A percentile compares a stretch with the other conserved stretches of the same genome.
These are phyloP conservation scores for Pseudogymnoascus sp. DNA, from an alignment of 2,329 filamentous ascomycete species.

Conservation along the genomic window DNA sequence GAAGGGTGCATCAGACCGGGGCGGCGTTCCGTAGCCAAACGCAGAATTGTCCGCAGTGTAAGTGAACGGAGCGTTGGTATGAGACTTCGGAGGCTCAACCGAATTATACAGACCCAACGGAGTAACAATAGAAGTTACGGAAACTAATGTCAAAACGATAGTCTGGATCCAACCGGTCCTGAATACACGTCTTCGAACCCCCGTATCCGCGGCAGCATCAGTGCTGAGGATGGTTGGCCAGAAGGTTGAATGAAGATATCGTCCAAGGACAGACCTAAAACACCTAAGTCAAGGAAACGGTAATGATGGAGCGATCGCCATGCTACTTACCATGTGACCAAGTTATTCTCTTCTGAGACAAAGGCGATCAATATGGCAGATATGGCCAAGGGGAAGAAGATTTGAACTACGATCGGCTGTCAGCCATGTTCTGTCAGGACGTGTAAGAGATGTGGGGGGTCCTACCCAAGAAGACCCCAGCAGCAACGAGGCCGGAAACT, in stretches of 20 bases:
- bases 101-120: conserved; percentile 39
- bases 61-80: conserved; percentile 25
- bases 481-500: conserved; percentile 34
- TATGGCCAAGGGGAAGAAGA: conserved; percentile 31
- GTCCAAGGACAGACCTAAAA: conserved; percentile 30
- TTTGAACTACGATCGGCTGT: conserved; percentile 27
- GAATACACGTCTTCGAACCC: conserved; percentile 26
- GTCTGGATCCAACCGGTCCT: conserved; percentile 24
- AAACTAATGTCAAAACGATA: conserved; percentile 28
- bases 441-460: neutral
- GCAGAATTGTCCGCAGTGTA: conserved; percentile 33
- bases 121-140: conserved; percentile 37
- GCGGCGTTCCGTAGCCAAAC: conserved; percentile 34
- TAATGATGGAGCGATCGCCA: conserved; percentile 10
- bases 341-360: conserved; percentile 31
- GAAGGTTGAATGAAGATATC: conserved; percentile 32
- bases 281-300: neutral
- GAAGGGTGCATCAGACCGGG: conserved; percentile 27
- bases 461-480: conserved; percentile 29
- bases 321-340: conserved; percentile 32
- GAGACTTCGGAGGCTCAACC: conserved; percentile 21
- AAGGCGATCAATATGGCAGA: conserved; percentile 31
- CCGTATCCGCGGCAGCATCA: conserved; percentile 29
- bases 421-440: neutral
- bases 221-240: conserved; percentile 36